Evolutionary conservation across 331 rosid species (phyloP).

Genomic region (Rosa hybrid): DNA sequence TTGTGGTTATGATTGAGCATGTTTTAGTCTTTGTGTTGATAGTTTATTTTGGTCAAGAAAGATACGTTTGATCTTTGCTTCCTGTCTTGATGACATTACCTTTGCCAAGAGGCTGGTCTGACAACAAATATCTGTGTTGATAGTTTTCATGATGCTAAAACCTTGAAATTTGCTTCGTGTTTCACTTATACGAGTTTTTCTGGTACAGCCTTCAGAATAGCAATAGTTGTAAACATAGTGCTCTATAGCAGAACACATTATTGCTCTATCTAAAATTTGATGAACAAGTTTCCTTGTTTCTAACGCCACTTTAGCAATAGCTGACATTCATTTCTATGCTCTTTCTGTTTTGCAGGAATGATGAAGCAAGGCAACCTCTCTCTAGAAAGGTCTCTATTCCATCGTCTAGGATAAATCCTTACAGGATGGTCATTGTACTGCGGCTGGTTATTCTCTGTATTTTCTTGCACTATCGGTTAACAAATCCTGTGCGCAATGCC

Average conservation of each 20-base stretch:
- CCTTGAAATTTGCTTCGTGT: neutral
- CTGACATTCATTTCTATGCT: conserved; percentile 17
- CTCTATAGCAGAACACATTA: neutral
- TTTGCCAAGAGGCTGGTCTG: neutral
- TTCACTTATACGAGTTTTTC: neutral
- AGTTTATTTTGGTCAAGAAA: neutral
- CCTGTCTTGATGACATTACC: neutral
- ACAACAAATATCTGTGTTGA: neutral
- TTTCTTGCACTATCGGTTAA: conserved; percentile 92
- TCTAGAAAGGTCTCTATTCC: conserved; percentile 97
- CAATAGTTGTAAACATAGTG: neutral
- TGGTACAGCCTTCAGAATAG: neutral
- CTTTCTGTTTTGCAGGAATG: conserved; percentile 62
- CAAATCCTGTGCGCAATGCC: conserved; percentile 96
- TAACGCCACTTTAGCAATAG: conserved; percentile 10
- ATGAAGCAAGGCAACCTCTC: conserved; percentile 98
- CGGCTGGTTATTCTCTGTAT: conserved; percentile 82
- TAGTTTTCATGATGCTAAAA: neutral
- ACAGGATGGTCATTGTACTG: conserved; percentile 92
- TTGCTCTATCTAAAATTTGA: neutral
- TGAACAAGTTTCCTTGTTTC: conserved; percentile 1
- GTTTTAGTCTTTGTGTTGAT: neutral
- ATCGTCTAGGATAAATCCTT: conserved; percentile 94
- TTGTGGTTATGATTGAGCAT: neutral
- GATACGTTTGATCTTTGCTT: neutral